Percentiles rank a stretch among this genome's conserved stretches.
Conservation (phyloP, 495 filamentous ascomycete genomes). For the Lasiosphaeriaceae sp. region DNA sequence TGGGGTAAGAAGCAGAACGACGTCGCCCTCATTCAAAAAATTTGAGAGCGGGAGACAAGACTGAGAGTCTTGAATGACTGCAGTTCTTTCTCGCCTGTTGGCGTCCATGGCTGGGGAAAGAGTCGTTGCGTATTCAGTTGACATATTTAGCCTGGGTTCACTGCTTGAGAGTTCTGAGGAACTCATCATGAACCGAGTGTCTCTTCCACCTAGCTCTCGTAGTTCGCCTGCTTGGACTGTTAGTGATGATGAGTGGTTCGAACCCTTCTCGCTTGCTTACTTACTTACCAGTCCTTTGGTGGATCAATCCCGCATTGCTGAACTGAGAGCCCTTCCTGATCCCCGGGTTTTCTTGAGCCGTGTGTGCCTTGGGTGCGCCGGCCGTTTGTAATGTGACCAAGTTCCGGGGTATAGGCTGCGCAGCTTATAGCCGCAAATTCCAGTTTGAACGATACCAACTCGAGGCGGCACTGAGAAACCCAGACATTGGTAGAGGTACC, state of each 20-base stretch:
- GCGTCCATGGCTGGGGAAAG: neutral
- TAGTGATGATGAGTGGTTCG: neutral
- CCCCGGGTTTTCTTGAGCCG: neutral
- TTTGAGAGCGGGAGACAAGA: constrained; percentile 39
- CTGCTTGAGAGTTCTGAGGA: constrained; percentile 3
- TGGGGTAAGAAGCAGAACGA: constrained; percentile 58
- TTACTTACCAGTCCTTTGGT: neutral
- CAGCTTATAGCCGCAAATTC: neutral
- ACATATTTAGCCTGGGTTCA: neutral
- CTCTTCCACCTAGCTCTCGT: neutral
- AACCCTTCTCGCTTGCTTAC: neutral
- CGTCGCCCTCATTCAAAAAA: constrained; percentile 41
- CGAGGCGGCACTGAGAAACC: neutral
- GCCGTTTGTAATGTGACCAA: neutral
- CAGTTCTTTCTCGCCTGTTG: constrained; percentile 5
- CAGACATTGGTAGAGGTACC: neutral
- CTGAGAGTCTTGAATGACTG: constrained; percentile 31
- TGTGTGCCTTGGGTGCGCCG: neutral
- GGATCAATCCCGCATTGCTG: neutral
- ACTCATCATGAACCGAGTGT: constrained; percentile 8
- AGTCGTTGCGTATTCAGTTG: neutral
- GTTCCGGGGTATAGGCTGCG: neutral
- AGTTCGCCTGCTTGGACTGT: neutral
- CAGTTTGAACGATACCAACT: neutral
- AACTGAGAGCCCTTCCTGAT: neutral